Evolutionary conservation across 176 grass and related monocot species (phyloP), one percentile per base, ranked within the genome.

Genomic region (Eremochloa ophiuroides): DNA sequence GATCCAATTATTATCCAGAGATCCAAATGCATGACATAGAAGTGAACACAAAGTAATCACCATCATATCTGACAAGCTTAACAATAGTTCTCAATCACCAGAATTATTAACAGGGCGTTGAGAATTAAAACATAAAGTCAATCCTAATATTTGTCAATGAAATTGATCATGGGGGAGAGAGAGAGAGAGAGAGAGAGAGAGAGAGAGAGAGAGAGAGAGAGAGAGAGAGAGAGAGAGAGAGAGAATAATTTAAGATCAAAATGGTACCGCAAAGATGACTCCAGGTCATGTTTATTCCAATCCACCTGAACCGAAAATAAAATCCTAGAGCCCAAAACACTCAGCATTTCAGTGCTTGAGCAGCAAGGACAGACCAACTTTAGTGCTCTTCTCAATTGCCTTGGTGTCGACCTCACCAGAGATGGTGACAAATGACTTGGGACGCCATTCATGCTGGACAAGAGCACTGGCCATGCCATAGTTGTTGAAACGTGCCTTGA

Each of bases 401-500:
- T 76, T 91, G 44, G 90, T 86, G 79, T 97, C 88, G 0, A 88
- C 87, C 84, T 97, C 94, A 53, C 83, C 91, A 22, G 91, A 89
- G 50, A 97, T 23, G 38, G 94, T 87, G 76, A 93, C 0, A 6
- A 97, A 63, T 1, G 91, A 93, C 17, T 91, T 89, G 39, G 91
- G 84, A 7, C 83, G 67, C 88, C 86, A 97, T 75, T 86, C 88
- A 73, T 97, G 91, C 88, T 93, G 94, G 38, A 93, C 72, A 2
- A 93, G 91, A 3, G 86, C 88, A 76, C 80, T 93, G 56, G 91
- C 94, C 83, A 88, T 93, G 81, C 94, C 94, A 76, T 91, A 93
- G 80, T 90, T 93, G 81, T 97, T 97, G 84, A 97, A 83, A 71
- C 94, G 85, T 71, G 88, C 88, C 82, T 97, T 97, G 18, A 93